Percentiles rank a stretch among this genome's conserved stretches.
Conservation (phyloP, 2,329 filamentous ascomycete species). For the Xylaria arbuscula region DNA sequence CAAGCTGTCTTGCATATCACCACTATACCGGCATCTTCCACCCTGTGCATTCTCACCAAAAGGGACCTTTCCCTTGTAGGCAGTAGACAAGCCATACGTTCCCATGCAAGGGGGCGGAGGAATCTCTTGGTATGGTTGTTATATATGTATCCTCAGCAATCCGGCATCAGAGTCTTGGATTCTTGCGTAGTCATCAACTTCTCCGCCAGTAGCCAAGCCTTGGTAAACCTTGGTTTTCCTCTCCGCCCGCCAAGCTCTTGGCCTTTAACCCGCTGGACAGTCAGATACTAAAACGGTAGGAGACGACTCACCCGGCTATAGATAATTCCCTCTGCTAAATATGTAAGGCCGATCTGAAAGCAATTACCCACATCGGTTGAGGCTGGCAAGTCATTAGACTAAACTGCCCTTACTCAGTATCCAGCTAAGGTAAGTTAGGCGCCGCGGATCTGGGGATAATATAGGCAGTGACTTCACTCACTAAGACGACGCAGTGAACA, state of each 20-base stretch:
- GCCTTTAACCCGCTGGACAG: constrained; percentile 32
- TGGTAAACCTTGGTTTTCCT: constrained; percentile 50
- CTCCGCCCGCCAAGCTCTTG: constrained; percentile 51
- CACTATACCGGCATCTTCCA: neutral
- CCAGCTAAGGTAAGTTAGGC: neutral
- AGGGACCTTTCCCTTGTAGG: constrained; percentile 25
- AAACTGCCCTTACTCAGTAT: neutral
- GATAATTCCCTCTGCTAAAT: neutral
- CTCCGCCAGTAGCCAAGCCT: constrained; percentile 49
- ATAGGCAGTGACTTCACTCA: neutral
- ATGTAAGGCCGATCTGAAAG: neutral
- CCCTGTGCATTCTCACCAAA: neutral
- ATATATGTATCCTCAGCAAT: constrained; percentile 11
- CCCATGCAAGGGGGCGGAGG: constrained; percentile 36
- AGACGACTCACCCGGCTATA: constrained; percentile 2
- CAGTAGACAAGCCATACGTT: constrained; percentile 1
- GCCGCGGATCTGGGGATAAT: neutral
- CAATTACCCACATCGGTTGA: neutral
- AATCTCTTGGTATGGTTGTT: constrained; percentile 45
- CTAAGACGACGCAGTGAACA: neutral
- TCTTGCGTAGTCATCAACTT: constrained; percentile 34
- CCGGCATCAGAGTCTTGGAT: constrained; percentile 24
- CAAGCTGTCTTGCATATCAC: neutral
- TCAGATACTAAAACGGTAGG: neutral
- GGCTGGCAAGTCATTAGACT: neutral